These are phyloP conservation scores for Evansstolkia leycettana DNA, from an alignment of 495 filamentous ascomycete species.

Conservation along the genomic window DNA sequence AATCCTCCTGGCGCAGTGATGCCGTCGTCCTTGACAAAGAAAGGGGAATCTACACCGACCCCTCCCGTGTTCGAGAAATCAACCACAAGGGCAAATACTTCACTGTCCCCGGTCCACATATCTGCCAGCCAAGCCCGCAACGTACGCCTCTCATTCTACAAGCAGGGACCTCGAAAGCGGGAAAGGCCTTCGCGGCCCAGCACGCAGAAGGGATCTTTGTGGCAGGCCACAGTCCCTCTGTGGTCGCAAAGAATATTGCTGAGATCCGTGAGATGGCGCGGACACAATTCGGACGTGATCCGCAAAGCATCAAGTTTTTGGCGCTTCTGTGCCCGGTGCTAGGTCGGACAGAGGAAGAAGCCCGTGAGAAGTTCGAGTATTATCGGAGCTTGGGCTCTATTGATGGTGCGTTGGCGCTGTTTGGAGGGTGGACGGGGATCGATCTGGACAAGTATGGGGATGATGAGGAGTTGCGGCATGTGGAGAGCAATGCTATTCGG, in stretches of 20 bases:
- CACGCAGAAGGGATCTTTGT: slow-evolving; percentile 45
- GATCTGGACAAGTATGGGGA: slow-evolving; percentile 39
- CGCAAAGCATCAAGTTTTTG: slow-evolving; percentile 39
- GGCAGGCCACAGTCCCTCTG: slow-evolving; percentile 32
- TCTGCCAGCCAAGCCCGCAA: slow-evolving; percentile 52
- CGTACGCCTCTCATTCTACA: slow-evolving; percentile 54
- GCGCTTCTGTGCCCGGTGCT: slow-evolving; percentile 38
- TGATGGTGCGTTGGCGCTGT: slow-evolving; percentile 44
- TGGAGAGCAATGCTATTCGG: slow-evolving; percentile 52
- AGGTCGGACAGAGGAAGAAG: slow-evolving; percentile 42
- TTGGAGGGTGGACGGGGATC: slow-evolving; percentile 48
- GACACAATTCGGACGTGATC: slow-evolving; percentile 32
- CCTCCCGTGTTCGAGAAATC: slow-evolving; percentile 46
- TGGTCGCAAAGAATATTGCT: slow-evolving; percentile 35
- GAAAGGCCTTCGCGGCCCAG: slow-evolving; percentile 51
- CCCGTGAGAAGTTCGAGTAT: slow-evolving; percentile 37
- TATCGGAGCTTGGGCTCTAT: slow-evolving; percentile 34
- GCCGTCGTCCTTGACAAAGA: slow-evolving; percentile 46
- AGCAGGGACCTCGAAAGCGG: slow-evolving; percentile 51
- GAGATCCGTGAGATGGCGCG: slow-evolving; percentile 37
- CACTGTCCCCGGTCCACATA: slow-evolving; percentile 50
- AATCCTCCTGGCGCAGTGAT: slow-evolving; percentile 58
- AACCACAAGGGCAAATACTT: slow-evolving; percentile 58
- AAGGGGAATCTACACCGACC: slow-evolving; percentile 46
- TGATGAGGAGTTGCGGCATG: slow-evolving; percentile 43